phyloP scores from a whole-genome alignment of 2,329 filamentous ascomycete genomes.

The Didymellaceae sp. region DNA sequence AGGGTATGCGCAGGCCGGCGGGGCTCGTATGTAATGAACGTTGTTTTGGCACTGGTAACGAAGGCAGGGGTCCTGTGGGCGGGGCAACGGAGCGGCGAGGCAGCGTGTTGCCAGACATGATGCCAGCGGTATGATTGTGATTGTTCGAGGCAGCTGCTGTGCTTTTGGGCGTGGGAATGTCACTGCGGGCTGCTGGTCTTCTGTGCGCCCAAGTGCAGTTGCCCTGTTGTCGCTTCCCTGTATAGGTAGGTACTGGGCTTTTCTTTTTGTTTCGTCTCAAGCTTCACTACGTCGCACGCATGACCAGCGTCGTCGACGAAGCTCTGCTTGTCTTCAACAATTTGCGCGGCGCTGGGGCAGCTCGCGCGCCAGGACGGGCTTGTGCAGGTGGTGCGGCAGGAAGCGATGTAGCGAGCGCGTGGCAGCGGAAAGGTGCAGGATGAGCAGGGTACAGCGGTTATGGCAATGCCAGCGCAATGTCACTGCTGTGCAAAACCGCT shows the following conservation, averaged over 20 bases:
- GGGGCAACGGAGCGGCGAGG: conserved; percentile 69
- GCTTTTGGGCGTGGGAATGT: too few species aligned
- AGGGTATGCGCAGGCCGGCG: conserved; percentile 30
- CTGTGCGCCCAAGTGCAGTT: not conserved
- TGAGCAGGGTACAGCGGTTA: conserved; percentile 3
- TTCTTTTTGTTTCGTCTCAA: conserved; percentile 5
- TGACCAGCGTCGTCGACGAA: conserved; percentile 10
- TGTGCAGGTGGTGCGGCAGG: conserved; percentile 4
- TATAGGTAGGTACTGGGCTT: not conserved
- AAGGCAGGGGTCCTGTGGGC: conserved; percentile 74
- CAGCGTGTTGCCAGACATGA: conserved; percentile 64
- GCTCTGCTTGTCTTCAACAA: not conserved
- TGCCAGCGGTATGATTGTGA: conserved; percentile 6
- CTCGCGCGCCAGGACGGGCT: conserved; percentile 1
- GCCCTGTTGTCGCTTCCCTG: not conserved
- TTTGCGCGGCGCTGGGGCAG: conserved; percentile 4
- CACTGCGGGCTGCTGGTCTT: conserved; percentile 1
- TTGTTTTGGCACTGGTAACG: conserved; percentile 74
- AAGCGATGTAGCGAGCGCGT: not conserved
- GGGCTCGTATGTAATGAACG: conserved; percentile 60
- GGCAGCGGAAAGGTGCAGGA: conserved; percentile 9
- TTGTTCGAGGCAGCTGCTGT: not conserved
- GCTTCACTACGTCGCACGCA: conserved; percentile 14
- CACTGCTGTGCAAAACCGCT: not conserved
- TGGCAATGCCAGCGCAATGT: not conserved